Conservation (phyloP, 208 protist species). For the Trypanosoma melophagium region DNA sequence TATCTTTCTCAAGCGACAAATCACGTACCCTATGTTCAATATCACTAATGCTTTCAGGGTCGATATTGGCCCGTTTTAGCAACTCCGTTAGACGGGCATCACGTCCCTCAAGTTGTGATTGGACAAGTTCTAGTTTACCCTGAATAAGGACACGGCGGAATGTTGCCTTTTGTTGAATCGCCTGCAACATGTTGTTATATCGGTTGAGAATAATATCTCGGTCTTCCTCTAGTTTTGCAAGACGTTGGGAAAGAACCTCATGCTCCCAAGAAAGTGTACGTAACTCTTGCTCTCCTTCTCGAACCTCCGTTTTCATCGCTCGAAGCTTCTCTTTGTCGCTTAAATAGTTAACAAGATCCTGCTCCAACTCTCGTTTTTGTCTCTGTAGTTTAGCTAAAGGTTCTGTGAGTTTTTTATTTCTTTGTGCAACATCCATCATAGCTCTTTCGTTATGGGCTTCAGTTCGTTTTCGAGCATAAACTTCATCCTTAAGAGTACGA, state of each 20-base stretch:
- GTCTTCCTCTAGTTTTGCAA: conserved; percentile 91
- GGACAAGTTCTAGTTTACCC: conserved; percentile 93
- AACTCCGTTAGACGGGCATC: conserved; percentile 93
- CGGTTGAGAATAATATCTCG: conserved; percentile 94
- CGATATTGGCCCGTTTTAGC: conserved; percentile 93
- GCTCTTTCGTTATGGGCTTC: conserved; percentile 96
- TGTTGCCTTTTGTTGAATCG: conserved; percentile 94
- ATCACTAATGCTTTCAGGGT: conserved; percentile 87
- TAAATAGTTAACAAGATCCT: conserved; percentile 90
- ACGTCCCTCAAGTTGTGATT: conserved; percentile 91
- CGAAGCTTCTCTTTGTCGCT: conserved; percentile 88
- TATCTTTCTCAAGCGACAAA: conserved; percentile 96
- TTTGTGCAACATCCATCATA: conserved; percentile 97
- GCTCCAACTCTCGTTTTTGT: conserved; percentile 90
- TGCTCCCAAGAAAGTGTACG: conserved; percentile 94
- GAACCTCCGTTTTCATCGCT: conserved; percentile 71
- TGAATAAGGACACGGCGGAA: conserved; percentile 95
- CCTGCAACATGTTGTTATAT: conserved; percentile 95
- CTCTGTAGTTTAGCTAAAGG: conserved; percentile 91
- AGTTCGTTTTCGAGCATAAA: conserved; percentile 93
- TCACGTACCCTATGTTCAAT: conserved; percentile 95
- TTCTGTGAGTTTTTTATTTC: conserved; percentile 96
- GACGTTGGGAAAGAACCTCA: conserved; percentile 94
- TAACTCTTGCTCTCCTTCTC: conserved; percentile 85
- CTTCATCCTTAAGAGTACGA: conserved; percentile 95